A percentile compares a stretch with the other conserved stretches of the same genome.
Conservation (phyloP, 805 yeast species). For the Lachancea meyersii region DNA sequence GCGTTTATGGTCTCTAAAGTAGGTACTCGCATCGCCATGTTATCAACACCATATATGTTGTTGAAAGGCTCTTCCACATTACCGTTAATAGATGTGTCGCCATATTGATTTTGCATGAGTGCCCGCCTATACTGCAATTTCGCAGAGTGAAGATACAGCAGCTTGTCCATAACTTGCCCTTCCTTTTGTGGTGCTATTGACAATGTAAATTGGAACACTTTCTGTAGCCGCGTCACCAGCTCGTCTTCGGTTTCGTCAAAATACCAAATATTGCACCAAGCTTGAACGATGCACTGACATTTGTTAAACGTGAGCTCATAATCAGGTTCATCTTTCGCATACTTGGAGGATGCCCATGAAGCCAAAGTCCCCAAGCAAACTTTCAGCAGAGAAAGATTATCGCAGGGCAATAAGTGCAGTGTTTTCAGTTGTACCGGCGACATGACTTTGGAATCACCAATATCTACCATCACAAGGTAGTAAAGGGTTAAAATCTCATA, state of each 20-base stretch:
- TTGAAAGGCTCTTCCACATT: slow-evolving; percentile 26
- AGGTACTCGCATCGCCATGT: slow-evolving; percentile 7
- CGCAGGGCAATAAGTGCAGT: slow-evolving; percentile 26
- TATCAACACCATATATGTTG: slow-evolving; percentile 18
- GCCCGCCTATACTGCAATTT: slow-evolving; percentile 3
- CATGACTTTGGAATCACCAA: slow-evolving; percentile 7
- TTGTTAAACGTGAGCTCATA: slow-evolving; percentile 20
- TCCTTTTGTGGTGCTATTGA: neutral
- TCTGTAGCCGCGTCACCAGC: slow-evolving; percentile 11
- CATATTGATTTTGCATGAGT: neutral
- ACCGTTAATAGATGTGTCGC: neutral
- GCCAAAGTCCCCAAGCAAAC: slow-evolving; percentile 20
- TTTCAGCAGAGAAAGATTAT: slow-evolving; percentile 22
- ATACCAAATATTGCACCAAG: slow-evolving; percentile 25
- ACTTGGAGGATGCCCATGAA: slow-evolving; percentile 17
- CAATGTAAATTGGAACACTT: slow-evolving; percentile 11
- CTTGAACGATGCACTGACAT: slow-evolving; percentile 18
- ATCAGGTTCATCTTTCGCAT: slow-evolving; percentile 13
- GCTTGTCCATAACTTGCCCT: slow-evolving; percentile 4
- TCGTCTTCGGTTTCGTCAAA: slow-evolving; percentile 18
- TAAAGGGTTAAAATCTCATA: slow-evolving; percentile 28
- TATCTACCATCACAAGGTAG: slow-evolving; percentile 23
- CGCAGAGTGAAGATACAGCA: slow-evolving; percentile 10
- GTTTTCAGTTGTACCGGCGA: slow-evolving; percentile 24
- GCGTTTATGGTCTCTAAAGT: slow-evolving; percentile 1